Percentiles rank a stretch among this genome's conserved stretches.
phyloP scores from a whole-genome alignment of 2,329 filamentous ascomycete genomes.

The Cyphellophora attinorum region DNA sequence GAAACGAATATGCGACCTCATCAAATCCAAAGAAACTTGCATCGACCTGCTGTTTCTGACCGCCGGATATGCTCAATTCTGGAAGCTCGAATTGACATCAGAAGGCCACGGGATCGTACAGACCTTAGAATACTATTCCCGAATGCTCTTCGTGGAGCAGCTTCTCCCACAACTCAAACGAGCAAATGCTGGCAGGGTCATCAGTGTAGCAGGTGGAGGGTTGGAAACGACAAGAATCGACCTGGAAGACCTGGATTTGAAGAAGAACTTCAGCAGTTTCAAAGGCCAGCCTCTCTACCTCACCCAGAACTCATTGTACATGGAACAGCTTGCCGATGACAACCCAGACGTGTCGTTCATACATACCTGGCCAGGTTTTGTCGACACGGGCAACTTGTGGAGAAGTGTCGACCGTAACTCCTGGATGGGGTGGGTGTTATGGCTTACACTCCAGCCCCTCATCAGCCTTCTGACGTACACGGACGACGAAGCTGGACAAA shows the following conservation, averaged over 20 bases:
- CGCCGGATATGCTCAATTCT: slow-evolving; percentile 35
- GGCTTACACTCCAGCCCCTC: slow-evolving; percentile 7
- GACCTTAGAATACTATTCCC: slow-evolving; percentile 33
- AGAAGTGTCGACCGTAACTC: slow-evolving; percentile 11
- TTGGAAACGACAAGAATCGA: slow-evolving; percentile 21
- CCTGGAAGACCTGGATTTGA: slow-evolving; percentile 27
- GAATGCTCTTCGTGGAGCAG: slow-evolving; percentile 31
- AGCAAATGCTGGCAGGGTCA: slow-evolving; percentile 23
- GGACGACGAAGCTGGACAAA: slow-evolving; percentile 31
- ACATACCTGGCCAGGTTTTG: slow-evolving; percentile 27
- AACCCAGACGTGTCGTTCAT: slow-evolving; percentile 26
- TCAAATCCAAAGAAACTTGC: slow-evolving; percentile 28
- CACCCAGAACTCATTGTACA: slow-evolving; percentile 22
- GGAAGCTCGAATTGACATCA: slow-evolving; percentile 25
- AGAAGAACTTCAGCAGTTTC: slow-evolving; percentile 21
- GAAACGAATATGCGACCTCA: slow-evolving; percentile 28
- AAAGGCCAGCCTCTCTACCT: slow-evolving; percentile 24
- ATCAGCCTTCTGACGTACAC: slow-evolving; percentile 17
- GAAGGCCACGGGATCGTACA: slow-evolving; percentile 36
- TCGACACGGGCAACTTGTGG: slow-evolving; percentile 26
- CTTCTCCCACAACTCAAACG: slow-evolving; percentile 31
- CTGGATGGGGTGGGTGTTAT: slow-evolving; percentile 18
- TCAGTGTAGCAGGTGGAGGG: slow-evolving; percentile 27
- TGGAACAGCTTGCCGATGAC: slow-evolving; percentile 25
- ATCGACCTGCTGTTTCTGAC: slow-evolving; percentile 38